These are phyloP conservation scores for Cytospora piceicola DNA, from an alignment of 2,329 filamentous ascomycete species.

Conservation along the genomic window DNA sequence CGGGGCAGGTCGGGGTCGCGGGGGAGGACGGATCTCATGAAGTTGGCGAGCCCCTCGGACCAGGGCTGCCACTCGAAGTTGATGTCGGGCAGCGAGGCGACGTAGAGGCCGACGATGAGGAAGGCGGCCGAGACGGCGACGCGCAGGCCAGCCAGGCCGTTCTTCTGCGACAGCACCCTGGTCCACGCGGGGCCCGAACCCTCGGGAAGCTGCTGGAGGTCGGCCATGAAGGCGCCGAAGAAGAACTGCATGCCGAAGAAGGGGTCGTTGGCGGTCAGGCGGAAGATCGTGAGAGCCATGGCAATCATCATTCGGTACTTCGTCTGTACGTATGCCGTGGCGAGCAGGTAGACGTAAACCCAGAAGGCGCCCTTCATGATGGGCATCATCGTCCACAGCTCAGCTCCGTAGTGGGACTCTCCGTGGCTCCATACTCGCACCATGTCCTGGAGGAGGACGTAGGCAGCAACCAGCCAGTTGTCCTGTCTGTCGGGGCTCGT, in stretches of 20 bases:
- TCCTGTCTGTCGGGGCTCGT: slow-evolving; percentile 25
- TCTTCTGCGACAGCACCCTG: slow-evolving; percentile 26
- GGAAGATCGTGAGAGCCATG: slow-evolving; percentile 26
- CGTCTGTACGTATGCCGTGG: slow-evolving; percentile 28
- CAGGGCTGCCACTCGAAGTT: slow-evolving; percentile 30
- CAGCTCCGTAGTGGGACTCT: slow-evolving; percentile 28
- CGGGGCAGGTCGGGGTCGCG: slow-evolving; percentile 30
- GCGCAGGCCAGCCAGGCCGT: slow-evolving; percentile 27
- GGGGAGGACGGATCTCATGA: slow-evolving; percentile 27
- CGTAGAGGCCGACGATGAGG: slow-evolving; percentile 27
- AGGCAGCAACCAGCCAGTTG: slow-evolving; percentile 25
- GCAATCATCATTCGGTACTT: slow-evolving; percentile 31
- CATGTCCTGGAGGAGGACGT: slow-evolving; percentile 24
- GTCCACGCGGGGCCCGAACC: slow-evolving; percentile 25
- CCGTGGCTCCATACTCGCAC: slow-evolving; percentile 29
- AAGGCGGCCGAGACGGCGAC: slow-evolving; percentile 27
- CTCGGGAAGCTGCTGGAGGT: slow-evolving; percentile 26
- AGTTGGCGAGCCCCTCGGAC: slow-evolving; percentile 28
- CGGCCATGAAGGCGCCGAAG: slow-evolving; percentile 31
- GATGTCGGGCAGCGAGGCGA: slow-evolving; percentile 29
- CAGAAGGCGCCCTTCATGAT: slow-evolving; percentile 32
- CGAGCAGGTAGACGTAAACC: slow-evolving; percentile 29
- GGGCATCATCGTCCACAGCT: slow-evolving; percentile 31
- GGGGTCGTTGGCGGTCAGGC: slow-evolving; percentile 29
- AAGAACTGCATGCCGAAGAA: slow-evolving; percentile 33